A percentile compares a stretch with the other conserved stretches of the same genome.
These are phyloP conservation scores for Metarhizium rileyi DNA, from an alignment of 2,329 filamentous ascomycete species.

Conservation along the genomic window DNA sequence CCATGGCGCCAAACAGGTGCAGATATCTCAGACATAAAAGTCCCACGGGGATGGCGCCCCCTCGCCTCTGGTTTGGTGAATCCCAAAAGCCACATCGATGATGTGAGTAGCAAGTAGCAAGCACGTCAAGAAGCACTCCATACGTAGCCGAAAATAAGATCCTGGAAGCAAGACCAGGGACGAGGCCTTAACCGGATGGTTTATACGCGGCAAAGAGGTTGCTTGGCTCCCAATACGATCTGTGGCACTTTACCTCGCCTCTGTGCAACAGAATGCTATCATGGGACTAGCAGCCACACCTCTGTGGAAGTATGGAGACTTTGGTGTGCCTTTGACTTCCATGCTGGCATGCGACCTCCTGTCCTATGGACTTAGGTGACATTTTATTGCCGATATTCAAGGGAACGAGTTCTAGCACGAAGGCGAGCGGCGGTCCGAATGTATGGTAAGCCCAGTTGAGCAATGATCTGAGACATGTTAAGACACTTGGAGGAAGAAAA, in stretches of 20 bases:
- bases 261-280: constrained; percentile 17
- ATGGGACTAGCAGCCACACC: constrained; percentile 1
- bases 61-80: neutral
- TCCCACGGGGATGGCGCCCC: neutral
- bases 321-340: constrained; percentile 7
- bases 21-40: constrained; percentile 3
- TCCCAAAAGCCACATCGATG: constrained; percentile 5
- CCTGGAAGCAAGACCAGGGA: constrained; percentile 5
- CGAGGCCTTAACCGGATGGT: constrained; percentile 4
- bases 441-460: constrained; percentile 10
- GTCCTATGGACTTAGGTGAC: constrained; percentile 1
- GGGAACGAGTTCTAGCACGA: constrained; percentile 7
- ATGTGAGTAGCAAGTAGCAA: constrained; percentile 4
- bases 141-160: constrained; percentile 3
- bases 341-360: neutral
- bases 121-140: too few relatives aligned
- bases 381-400: constrained; percentile 5
- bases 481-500: constrained; percentile 11
- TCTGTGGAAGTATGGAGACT: constrained; percentile 1
- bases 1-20: neutral
- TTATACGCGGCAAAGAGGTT: constrained; percentile 19
- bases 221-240: constrained; percentile 21
- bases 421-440: constrained; percentile 5
- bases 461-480: constrained; percentile 15
- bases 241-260: constrained; percentile 31